A percentile compares a stretch with the other conserved stretches of the same genome.
Evolutionary conservation across 129 eudicot species (phyloP).

Genomic region (Lonicera japonica): DNA sequence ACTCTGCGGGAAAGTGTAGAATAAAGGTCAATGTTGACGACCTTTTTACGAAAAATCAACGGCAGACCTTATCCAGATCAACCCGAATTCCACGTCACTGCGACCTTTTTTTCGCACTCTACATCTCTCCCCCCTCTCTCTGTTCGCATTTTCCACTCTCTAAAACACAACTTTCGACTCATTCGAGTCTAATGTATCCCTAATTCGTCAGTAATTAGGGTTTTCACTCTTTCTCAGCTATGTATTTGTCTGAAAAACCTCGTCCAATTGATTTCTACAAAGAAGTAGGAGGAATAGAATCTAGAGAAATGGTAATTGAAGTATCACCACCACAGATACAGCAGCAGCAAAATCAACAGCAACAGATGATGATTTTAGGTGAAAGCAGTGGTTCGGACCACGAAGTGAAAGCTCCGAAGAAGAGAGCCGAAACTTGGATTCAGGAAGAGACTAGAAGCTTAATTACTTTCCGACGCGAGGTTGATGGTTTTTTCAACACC

Average conservation of each 20-base stretch:
- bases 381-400: slow-evolving; percentile 34
- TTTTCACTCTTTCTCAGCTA: background rate
- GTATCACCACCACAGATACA: slow-evolving; percentile 22
- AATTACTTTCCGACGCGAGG: slow-evolving; percentile 37
- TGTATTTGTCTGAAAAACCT: slow-evolving; percentile 40
- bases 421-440: slow-evolving; percentile 44
- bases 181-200: background rate
- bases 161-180: no score
- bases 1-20: no score
- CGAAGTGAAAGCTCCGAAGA: slow-evolving; percentile 44
- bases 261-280: slow-evolving; percentile 47
- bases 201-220: background rate
- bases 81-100: no score
- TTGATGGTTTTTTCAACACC: slow-evolving; percentile 34
- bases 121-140: no score
- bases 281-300: slow-evolving; percentile 16
- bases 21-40: no score
- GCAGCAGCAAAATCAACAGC: slow-evolving; percentile 1
- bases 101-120: no score
- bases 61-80: no score
- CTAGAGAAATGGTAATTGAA: slow-evolving; percentile 26
- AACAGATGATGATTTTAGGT: slow-evolving; percentile 22
- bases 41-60: no score
- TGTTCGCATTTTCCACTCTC: no score
- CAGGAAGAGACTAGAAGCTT: slow-evolving; percentile 42